A percentile compares a stretch with the other conserved stretches of the same genome.
phyloP scores from a whole-genome alignment of 2,329 filamentous ascomycete genomes.

The Boeremia lycopersici region DNA sequence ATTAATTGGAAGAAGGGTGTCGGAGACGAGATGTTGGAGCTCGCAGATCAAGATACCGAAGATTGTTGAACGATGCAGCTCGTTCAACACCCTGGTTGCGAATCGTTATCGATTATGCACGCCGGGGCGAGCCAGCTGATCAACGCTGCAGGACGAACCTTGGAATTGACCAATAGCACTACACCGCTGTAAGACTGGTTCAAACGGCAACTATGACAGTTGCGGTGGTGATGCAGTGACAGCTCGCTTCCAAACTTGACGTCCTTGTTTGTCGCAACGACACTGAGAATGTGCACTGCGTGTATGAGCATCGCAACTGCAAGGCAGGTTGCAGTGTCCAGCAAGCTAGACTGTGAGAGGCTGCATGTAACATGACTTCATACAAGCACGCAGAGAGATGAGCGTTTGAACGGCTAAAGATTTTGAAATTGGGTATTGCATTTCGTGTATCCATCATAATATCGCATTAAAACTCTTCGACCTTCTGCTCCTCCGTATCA shows the following conservation, averaged over 20 bases:
- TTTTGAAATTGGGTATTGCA: constrained; percentile 41
- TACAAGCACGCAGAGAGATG: neutral
- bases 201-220: constrained; percentile 1
- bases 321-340: neutral
- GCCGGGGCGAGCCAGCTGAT: constrained; percentile 26
- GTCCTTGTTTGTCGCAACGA: neutral
- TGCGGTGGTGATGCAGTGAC: constrained; percentile 7
- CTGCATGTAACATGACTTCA: constrained; percentile 1
- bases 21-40: constrained; percentile 7
- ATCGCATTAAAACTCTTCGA: constrained; percentile 42
- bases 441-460: constrained; percentile 42
- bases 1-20: constrained; percentile 6
- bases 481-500: constrained; percentile 19
- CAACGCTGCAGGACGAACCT: constrained; percentile 21
- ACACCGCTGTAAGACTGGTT: constrained; percentile 9
- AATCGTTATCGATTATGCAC: constrained; percentile 17
- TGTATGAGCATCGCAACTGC: neutral
- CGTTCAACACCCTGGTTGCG: constrained; percentile 10
- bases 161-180: constrained; percentile 30
- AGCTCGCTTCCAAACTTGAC: constrained; percentile 8
- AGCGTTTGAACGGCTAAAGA: constrained; percentile 23
- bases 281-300: too few species aligned
- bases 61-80: constrained; percentile 16
- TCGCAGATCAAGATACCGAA: constrained; percentile 8
- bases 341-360: neutral